Evolutionary conservation across 805 yeast species (phyloP), one percentile per base, ranked within the genome.

Genomic region (Candida arabinofermentans): DNA sequence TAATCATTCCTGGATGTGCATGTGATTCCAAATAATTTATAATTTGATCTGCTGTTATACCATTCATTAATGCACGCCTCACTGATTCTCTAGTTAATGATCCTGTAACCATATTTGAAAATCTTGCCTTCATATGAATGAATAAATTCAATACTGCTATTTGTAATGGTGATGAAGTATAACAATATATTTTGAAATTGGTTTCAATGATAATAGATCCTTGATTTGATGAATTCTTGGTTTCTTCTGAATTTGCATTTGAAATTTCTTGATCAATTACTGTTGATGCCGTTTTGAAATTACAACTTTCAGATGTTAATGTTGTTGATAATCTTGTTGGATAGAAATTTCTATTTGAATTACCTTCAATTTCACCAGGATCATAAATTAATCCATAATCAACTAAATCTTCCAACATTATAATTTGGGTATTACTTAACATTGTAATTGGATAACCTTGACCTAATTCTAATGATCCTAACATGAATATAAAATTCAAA

Each of bases 31-130:
- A 64, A 59, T 91, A 93, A 49, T 87, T 79, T 46, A 93, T 84
- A 52, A 93, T 86, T 60, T 93, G 99, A 29, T 89, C 96, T 0
- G 98, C 91, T 0, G 96, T 86, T 53, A 93, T 93, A 23, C 99
- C 99, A 53, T 85, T 87, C 32, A 70, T 59, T 29, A 93, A 65
- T 0, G 99, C 99, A 40, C 75, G 70, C 45, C 98, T 72, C 17
- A 93, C 82, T 0, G 96, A 86, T 54, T 91, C 97, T 61, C 98
- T 77, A 5, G 97, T 90, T 44, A 93, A 75, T 49, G 86, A 88
- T 2, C 99, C 99, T 4, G 93, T 79, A 3, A 93, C 96, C 83
- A 93, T 81, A 59, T 93, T 93, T 12, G 89, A 71, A 61, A 93
- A 93, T 46, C 99, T 71, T 0, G 95, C 75, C 50, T 79, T 83